Base-by-base conservation (phyloP, 2,329 filamentous ascomycete genomes). In the Penicillium sp. region DNA sequence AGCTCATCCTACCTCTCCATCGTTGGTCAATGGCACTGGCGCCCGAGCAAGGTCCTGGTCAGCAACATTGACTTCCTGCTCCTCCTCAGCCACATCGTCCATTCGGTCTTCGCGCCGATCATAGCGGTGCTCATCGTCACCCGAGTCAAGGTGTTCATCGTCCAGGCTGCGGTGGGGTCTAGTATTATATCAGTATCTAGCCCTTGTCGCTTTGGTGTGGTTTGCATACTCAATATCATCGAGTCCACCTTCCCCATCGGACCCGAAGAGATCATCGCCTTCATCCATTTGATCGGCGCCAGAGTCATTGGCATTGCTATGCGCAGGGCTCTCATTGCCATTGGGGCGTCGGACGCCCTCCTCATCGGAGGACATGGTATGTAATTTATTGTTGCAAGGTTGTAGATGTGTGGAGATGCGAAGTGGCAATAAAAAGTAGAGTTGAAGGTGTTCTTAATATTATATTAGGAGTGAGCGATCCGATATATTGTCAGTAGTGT, bases 131-230 rank as follows among this genome's bases (percentile, higher is more conserved):
- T 82, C 77, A 61, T 87, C 84, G 63, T 87, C 84, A 41, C 82
- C 84, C 11, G 84, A 87, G 66, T 87, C 84, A 37, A 87, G 78
- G 50, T 86, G 82, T 58, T 82, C 79, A 65, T 87, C 84, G 55
- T 86, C 82, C 12, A 87, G 75, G 59, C 75, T 78, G 56, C 81
- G 79, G 55, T 73, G 37, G 11, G 64, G 30, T 63, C 74, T 76
- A 45, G 16, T 42, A 36, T 25, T 37, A 30, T 37, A 16, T 30
- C 17, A 45, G 17, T 38, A 22, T 54, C 16, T 14, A 22, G 17
- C 43, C 30, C 19, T 30, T 41, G 41, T 25, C 64, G 47, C 30
- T 30, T 36, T 38, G 16, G 35, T 35, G 11, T 10, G 28, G 19
- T 26, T 17, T 35, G 26, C 47, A 54, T 68, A 76, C 74, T 72